These are phyloP conservation scores for Rhodamnia argentea DNA, from an alignment of 345 rosid genomes.

Conservation along the genomic window DNA sequence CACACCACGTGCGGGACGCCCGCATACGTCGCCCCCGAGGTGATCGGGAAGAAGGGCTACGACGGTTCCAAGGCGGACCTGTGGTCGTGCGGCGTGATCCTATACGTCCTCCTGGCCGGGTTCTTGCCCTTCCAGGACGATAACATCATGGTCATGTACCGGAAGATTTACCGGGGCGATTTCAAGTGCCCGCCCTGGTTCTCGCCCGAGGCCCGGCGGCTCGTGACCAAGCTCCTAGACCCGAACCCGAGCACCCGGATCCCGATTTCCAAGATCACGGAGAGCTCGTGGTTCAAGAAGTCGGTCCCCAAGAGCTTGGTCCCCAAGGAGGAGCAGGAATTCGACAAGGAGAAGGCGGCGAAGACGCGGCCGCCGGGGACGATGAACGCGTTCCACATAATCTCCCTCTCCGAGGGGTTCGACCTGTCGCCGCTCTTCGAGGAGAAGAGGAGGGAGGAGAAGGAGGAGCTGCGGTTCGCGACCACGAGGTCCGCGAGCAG, in stretches of 20 bases:
- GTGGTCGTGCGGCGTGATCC: constrained; percentile 29
- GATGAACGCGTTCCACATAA: constrained; percentile 80
- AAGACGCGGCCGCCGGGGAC: constrained; percentile 47
- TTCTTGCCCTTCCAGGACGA: constrained; percentile 25
- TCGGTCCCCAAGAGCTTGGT: constrained; percentile 18
- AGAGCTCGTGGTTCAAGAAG: constrained; percentile 75
- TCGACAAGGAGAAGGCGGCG: background rate
- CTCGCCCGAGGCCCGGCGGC: constrained; percentile 28
- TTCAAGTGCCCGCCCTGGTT: constrained; percentile 27
- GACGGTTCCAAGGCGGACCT: constrained; percentile 21
- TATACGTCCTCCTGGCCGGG: constrained; percentile 27
- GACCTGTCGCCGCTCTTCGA: constrained; percentile 83
- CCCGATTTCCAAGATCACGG: constrained; percentile 44
- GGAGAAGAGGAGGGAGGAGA: constrained; percentile 78
- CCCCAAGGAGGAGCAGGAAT: constrained; percentile 20
- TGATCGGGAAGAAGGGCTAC: constrained; percentile 17
- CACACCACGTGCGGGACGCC: constrained; percentile 94
- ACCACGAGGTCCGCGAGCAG: constrained; percentile 79
- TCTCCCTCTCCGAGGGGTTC: constrained; percentile 79
- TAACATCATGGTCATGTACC: constrained; percentile 16
- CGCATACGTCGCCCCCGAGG: constrained; percentile 77
- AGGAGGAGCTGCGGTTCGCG: constrained; percentile 72
- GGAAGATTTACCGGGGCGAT: constrained; percentile 15
- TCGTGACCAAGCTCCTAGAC: constrained; percentile 76
- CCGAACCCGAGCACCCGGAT: constrained; percentile 66